Conservation (phyloP, 2,329 filamentous ascomycete species). For the Peltaster fructicola region DNA sequence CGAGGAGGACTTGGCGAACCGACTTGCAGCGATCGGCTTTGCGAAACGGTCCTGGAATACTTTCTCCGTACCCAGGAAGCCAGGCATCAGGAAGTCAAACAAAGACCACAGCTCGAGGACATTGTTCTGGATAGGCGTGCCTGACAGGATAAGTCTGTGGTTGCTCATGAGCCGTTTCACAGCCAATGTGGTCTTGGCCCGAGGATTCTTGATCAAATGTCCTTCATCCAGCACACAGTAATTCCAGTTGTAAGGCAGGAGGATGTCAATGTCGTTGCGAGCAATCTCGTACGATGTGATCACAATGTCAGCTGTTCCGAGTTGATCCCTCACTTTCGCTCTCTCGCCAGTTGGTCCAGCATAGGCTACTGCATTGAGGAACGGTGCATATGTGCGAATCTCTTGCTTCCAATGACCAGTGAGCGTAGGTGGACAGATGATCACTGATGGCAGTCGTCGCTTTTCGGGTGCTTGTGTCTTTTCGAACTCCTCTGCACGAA, state of each 20-base stretch:
- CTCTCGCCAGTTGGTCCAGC: constrained; percentile 77
- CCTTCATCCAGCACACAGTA: constrained; percentile 95
- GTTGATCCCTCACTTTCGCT: constrained; percentile 46
- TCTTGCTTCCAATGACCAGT: constrained; percentile 99
- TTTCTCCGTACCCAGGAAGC: constrained; percentile 88
- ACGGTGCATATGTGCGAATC: constrained; percentile 86
- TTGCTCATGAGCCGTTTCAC: constrained; percentile 84
- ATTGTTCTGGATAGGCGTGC: constrained; percentile 95
- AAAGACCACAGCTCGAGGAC: constrained; percentile 93
- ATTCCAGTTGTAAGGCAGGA: constrained; percentile 80
- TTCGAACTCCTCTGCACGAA: constrained; percentile 76
- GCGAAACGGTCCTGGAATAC: constrained; percentile 93
- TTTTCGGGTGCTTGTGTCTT: constrained; percentile 65
- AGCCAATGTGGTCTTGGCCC: constrained; percentile 84
- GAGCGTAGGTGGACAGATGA: constrained; percentile 87
- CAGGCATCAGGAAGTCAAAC: constrained; percentile 98
- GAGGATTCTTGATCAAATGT: constrained; percentile 96
- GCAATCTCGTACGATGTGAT: constrained; percentile 98
- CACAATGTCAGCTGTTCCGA: constrained; percentile 73
- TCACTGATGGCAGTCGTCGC: constrained; percentile 70
- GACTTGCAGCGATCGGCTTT: constrained; percentile 84
- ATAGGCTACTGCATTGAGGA: constrained; percentile 76
- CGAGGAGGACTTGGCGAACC: constrained; percentile 91
- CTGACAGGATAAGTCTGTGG: constrained; percentile 87
- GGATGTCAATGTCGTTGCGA: constrained; percentile 77